Conservation (phyloP, 495 filamentous ascomycete genomes). For the Penicillium manginii region DNA sequence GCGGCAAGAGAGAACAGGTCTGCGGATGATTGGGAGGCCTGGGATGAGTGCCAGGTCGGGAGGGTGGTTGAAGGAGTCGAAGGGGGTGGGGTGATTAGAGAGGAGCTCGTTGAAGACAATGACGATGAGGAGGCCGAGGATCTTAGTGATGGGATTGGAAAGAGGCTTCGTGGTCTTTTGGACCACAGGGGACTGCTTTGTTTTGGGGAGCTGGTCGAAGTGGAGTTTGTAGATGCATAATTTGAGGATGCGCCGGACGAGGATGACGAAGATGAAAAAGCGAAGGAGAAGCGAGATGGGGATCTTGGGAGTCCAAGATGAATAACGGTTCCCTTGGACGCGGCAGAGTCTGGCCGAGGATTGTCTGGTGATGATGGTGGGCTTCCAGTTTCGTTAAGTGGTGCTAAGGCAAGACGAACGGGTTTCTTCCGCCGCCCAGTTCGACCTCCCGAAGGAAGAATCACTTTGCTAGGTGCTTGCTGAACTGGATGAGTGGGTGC, state of each 20-base stretch:
- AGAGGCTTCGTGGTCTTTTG: constrained; percentile 28
- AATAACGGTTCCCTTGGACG: constrained; percentile 47
- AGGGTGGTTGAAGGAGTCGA: constrained; percentile 30
- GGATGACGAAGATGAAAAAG: constrained; percentile 41
- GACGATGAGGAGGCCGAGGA: constrained; percentile 35
- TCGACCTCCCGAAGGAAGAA: constrained; percentile 52
- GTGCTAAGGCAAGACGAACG: constrained; percentile 22
- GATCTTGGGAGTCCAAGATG: constrained; percentile 40
- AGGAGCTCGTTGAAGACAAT: constrained; percentile 13
- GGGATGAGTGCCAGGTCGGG: constrained; percentile 48
- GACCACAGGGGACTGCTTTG: constrained; percentile 28
- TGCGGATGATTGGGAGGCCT: constrained; percentile 36
- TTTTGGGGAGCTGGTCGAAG: constrained; percentile 6
- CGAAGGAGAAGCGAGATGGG: constrained; percentile 40
- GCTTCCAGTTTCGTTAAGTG: constrained; percentile 22
- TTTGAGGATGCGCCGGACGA: constrained; percentile 22
- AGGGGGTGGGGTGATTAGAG: constrained; percentile 4
- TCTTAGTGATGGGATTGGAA: constrained; percentile 41
- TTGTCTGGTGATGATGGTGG: constrained; percentile 26
- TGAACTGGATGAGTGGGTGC: constrained; percentile 10
- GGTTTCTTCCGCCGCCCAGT: constrained; percentile 43
- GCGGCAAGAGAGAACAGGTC: constrained; percentile 51
- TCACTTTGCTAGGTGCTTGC: constrained; percentile 15
- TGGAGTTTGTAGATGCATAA: constrained; percentile 12
- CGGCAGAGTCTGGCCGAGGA: constrained; percentile 37